Percentiles rank a stretch among this genome's conserved stretches.
Evolutionary conservation across 1,284 basidiomycete species (phyloP).

Genomic region (Leccinum insolens): DNA sequence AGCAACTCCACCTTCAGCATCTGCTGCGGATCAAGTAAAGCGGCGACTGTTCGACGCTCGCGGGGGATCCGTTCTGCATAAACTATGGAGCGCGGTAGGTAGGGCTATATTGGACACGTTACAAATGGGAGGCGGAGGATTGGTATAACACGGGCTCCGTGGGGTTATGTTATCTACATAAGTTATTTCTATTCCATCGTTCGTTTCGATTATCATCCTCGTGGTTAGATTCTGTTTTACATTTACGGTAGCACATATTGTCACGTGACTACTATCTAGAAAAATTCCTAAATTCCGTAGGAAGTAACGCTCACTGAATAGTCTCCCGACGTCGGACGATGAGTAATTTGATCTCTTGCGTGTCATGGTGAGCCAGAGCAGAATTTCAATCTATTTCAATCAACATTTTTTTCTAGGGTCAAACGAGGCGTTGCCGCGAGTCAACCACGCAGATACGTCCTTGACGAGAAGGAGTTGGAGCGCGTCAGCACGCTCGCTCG

Average conservation of each 20-base stretch:
- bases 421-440: slow-evolving; percentile 77
- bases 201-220: neutral
- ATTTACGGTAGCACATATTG: neutral
- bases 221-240: neutral
- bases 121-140: slow-evolving; percentile 74
- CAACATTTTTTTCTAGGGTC: slow-evolving; percentile 60
- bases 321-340: slow-evolving; percentile 40
- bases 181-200: slow-evolving; percentile 24
- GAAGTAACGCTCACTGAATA: neutral
- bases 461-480: slow-evolving; percentile 90
- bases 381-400: neutral
- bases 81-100: slow-evolving; percentile 57
- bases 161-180: neutral
- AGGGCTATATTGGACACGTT: slow-evolving; percentile 66
- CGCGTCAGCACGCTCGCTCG: slow-evolving; percentile 89
- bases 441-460: slow-evolving; percentile 86
- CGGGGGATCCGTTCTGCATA: slow-evolving; percentile 41
- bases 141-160: slow-evolving; percentile 45
- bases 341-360: slow-evolving; percentile 73
- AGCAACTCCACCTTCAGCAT: slow-evolving; percentile 27
- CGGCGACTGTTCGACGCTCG: slow-evolving; percentile 48
- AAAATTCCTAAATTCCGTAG: slow-evolving; percentile 9
- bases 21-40: slow-evolving; percentile 60
- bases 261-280: slow-evolving; percentile 25
- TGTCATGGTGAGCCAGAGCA: slow-evolving; percentile 42